Conservation (phyloP, 768 basidiomycete genomes). For the Pholiota conissans region DNA sequence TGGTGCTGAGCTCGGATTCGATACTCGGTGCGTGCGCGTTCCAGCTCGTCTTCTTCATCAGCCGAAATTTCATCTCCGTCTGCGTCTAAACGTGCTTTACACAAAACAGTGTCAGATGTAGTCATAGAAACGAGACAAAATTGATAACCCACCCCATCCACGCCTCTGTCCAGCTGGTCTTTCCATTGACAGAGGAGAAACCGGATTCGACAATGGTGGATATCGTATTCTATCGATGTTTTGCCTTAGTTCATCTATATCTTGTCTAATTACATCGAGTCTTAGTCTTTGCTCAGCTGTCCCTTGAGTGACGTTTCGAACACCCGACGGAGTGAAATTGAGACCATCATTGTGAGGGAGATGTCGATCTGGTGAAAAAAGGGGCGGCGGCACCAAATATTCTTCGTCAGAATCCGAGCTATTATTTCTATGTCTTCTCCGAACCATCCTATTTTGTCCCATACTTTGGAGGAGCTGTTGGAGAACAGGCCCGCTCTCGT, state of each 20-base stretch:
- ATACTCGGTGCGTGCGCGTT: conserved; percentile 50
- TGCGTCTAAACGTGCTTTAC: conserved; percentile 45
- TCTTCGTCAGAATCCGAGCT: conserved; percentile 40
- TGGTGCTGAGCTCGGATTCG: conserved; percentile 35
- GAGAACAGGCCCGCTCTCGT: too few relatives aligned
- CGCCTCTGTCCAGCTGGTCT: conserved; percentile 25
- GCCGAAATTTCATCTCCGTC: conserved; percentile 67
- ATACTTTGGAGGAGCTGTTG: too few relatives aligned
- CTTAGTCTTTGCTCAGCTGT: conserved; percentile 6
- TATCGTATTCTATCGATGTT: not conserved
- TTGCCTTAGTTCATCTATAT: not conserved
- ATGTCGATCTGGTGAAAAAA: too few relatives aligned
- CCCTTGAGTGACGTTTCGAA: not conserved
- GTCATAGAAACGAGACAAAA: conserved; percentile 3
- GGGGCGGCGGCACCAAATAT: too few relatives aligned
- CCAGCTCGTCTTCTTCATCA: conserved; percentile 62
- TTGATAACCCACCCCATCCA: conserved; percentile 43
- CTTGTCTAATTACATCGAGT: conserved; percentile 13
- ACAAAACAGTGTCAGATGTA: not conserved
- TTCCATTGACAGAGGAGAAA: not conserved
- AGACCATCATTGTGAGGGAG: too few relatives aligned
- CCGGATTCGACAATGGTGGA: not conserved
- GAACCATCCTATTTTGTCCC: too few relatives aligned
- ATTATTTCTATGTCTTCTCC: too few relatives aligned
- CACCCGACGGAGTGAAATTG: not conserved